phyloP scores from a whole-genome alignment of 2,329 filamentous ascomycete species.

The Ceratocystis cubensis region DNA sequence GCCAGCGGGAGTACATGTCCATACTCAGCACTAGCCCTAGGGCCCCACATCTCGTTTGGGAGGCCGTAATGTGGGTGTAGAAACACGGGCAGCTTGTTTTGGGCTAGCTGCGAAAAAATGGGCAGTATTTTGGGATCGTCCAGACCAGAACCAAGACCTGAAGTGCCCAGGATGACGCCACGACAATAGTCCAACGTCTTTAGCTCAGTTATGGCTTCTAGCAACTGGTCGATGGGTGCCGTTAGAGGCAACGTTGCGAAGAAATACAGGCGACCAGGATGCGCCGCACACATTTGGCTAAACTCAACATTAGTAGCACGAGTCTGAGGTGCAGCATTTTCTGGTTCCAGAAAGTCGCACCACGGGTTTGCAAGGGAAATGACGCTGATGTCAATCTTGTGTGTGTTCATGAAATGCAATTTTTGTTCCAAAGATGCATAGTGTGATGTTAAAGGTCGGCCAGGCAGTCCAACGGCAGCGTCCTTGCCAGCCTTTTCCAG shows the following conservation, averaged over 20 bases:
- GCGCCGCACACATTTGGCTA: slow-evolving; percentile 52
- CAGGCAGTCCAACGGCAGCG: slow-evolving; percentile 42
- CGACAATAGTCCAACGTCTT: slow-evolving; percentile 53
- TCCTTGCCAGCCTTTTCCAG: slow-evolving; percentile 42
- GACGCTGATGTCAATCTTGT: slow-evolving; percentile 70
- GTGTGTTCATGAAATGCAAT: slow-evolving; percentile 74
- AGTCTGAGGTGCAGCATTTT: slow-evolving; percentile 39
- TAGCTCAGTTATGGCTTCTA: slow-evolving; percentile 53
- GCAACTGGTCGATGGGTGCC: slow-evolving; percentile 48
- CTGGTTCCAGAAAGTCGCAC: slow-evolving; percentile 66
- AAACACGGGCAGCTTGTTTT: slow-evolving; percentile 56
- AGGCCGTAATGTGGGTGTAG: slow-evolving; percentile 88
- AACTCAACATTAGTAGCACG: slow-evolving; percentile 65
- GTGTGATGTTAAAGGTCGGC: slow-evolving; percentile 69
- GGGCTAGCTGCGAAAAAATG: slow-evolving; percentile 57
- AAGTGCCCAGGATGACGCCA: slow-evolving; percentile 80
- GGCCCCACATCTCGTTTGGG: slow-evolving; percentile 66
- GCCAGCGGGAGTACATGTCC: slow-evolving; percentile 80
- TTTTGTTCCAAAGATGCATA: slow-evolving; percentile 74
- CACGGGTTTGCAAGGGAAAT: slow-evolving; percentile 87
- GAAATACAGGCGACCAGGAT: slow-evolving; percentile 60
- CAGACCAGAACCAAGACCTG: slow-evolving; percentile 64
- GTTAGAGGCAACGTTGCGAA: slow-evolving; percentile 74
- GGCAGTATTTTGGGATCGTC: slow-evolving; percentile 65
- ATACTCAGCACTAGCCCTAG: slow-evolving; percentile 53